A percentile compares a stretch with the other conserved stretches of the same genome.
Evolutionary conservation across 208 protist species (phyloP).

Genomic region (Crithidia acanthocephali): DNA sequence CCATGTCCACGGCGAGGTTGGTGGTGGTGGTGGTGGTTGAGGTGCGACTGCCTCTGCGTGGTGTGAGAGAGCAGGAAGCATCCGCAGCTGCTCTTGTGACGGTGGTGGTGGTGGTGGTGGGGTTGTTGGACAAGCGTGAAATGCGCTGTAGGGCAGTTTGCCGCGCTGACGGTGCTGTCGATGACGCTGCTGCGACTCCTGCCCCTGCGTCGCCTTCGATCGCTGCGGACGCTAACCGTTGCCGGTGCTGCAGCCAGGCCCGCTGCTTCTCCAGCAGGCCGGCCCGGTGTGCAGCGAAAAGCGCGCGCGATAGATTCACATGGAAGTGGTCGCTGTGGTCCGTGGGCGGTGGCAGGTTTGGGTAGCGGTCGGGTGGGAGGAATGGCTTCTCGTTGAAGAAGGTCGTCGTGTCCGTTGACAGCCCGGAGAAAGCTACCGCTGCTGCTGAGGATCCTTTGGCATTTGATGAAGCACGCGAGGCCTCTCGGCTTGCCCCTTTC

Average conservation of each 20-base stretch:
- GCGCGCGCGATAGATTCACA: slow-evolving; percentile 32
- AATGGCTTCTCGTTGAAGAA: slow-evolving; percentile 33
- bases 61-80: not conserved
- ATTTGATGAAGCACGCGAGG: not conserved
- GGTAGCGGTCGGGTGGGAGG: slow-evolving; percentile 45
- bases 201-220: not conserved
- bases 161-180: not conserved
- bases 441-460: not conserved
- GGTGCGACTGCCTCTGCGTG: not conserved
- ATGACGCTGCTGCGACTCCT: not conserved
- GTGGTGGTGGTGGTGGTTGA: not conserved
- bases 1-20: not conserved
- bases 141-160: slow-evolving; percentile 27
- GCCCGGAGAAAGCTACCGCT: not conserved
- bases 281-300: slow-evolving; percentile 25
- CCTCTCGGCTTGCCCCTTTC: not conserved
- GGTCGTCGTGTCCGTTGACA: not conserved
- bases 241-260: slow-evolving; percentile 24
- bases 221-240: not conserved
- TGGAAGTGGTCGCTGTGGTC: slow-evolving; percentile 28
- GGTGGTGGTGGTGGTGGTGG: no score
- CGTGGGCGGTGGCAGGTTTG: slow-evolving; percentile 31
- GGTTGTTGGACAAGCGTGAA: slow-evolving; percentile 8
- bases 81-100: no score
- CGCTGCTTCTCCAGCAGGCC: slow-evolving; percentile 26